Evolutionary conservation across 2,329 filamentous ascomycete genomes (phyloP).

Genomic region (Aspergillus sp.): DNA sequence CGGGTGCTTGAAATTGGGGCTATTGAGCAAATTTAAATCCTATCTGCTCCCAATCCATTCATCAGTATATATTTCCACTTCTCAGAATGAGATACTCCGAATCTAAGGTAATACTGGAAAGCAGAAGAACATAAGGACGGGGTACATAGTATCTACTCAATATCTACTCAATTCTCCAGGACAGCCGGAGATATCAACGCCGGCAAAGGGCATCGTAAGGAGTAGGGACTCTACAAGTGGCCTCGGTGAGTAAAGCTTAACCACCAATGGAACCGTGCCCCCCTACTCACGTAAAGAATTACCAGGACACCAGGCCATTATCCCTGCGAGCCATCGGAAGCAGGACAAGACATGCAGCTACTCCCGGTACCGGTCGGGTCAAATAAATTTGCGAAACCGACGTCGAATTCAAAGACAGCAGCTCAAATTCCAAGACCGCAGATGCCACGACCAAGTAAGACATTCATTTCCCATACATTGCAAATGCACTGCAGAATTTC

Average conservation of each 20-base stretch:
- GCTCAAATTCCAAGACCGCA: background rate
- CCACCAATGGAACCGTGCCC: background rate
- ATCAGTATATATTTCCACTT: too few species aligned
- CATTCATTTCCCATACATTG: background rate
- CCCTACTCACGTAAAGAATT: background rate
- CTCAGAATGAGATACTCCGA: too few species aligned
- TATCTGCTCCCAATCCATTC: too few species aligned
- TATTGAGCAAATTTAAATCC: too few species aligned
- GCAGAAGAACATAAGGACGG: too few species aligned
- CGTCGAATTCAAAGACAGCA: background rate
- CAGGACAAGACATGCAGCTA: background rate
- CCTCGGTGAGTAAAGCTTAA: background rate
- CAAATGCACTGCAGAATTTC: background rate
- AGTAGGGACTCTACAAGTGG: background rate
- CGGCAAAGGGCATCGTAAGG: background rate
- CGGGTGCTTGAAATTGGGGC: too few species aligned
- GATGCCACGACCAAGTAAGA: constrained; percentile 2
- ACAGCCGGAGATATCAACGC: background rate
- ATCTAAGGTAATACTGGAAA: too few species aligned
- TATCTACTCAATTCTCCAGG: too few species aligned
- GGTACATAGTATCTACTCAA: too few species aligned
- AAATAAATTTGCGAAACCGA: background rate
- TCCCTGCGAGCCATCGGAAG: background rate
- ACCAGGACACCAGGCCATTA: background rate
- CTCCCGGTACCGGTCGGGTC: background rate